Evolutionary conservation across 306 rosid genomes (phyloP), one percentile per base, ranked within the genome.

Genomic region (Pterocarpus santalinus): DNA sequence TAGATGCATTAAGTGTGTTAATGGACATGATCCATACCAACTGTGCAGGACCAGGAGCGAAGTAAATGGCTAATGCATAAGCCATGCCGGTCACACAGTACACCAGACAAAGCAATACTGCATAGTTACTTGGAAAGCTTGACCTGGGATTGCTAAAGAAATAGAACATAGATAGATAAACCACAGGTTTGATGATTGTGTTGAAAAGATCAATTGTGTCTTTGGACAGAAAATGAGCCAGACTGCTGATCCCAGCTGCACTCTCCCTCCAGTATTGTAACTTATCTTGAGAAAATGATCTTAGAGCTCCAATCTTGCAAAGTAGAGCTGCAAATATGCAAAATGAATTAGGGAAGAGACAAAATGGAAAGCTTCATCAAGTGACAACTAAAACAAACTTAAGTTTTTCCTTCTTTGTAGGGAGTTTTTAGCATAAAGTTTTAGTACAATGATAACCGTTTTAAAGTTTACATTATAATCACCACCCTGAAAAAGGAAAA

Each of bases 101-200:
- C 39, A 93, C 92, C 55, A 91, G 84, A 65, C 97, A 90, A 51
- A 86, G 47, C 82, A 93, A 80, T 63, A 93, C 87, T 17, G 80
- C 5, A 69, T 90, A 93, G 34, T 93, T 93, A 69, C 90, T 94
- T 16, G 35, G 17, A 39, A 93, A 75, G 65, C 85, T 82, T 72
- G 97, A 93, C 81, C 97, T 87, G 4, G 97, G 97, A 81, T 90
- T 93, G 91, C 92, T 93, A 83, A 93, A 87, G 84, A 91, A 91
- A 83, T 88, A 93, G 88, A 91, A 93, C 97, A 93, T 93, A 64
- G 97, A 93, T 5, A 93, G 90, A 77, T 90, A 93, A 49, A 93
- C 97, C 13, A 93, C 64, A 68, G 97, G 97, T 85, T 93, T 93
- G 82, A 88, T 78, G 72, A 91, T n/a, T 79, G 94, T 86, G 66